Percentiles rank a stretch among this genome's conserved stretches.
These are phyloP conservation scores for Fragilaria crotonensis DNA, from an alignment of 108 stramenopile species.

Conservation along the genomic window DNA sequence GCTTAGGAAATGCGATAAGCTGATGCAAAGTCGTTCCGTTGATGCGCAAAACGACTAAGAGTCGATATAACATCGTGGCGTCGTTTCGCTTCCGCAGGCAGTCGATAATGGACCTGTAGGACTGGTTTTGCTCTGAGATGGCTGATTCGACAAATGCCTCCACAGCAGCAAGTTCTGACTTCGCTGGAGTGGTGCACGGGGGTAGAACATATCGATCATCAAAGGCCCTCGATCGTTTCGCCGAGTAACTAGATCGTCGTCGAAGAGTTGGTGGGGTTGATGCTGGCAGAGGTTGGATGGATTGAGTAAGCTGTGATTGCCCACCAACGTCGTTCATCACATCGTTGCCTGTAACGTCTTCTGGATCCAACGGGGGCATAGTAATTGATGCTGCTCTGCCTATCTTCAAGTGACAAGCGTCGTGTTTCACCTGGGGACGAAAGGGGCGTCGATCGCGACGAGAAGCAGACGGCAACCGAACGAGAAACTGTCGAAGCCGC, in stretches of 20 bases:
- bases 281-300: too few relatives aligned
- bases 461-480: too few relatives aligned
- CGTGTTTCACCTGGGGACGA: too few relatives aligned
- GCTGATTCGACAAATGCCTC: constrained; percentile 45
- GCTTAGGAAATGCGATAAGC: constrained; percentile 16
- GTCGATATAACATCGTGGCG: constrained; percentile 21
- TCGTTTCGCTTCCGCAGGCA: constrained; percentile 31
- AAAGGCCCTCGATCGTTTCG: background rate
- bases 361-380: too few relatives aligned
- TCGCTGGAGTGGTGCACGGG: constrained; percentile 28
- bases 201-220: constrained; percentile 19
- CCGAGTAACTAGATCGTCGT: background rate
- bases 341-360: too few relatives aligned
- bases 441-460: too few relatives aligned
- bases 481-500: too few relatives aligned
- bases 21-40: constrained; percentile 30
- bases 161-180: constrained; percentile 28
- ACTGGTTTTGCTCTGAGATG: constrained; percentile 21
- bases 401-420: too few relatives aligned
- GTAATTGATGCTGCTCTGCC: too few relatives aligned
- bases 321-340: too few relatives aligned
- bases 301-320: too few relatives aligned
- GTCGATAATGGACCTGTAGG: constrained; percentile 33
- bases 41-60: constrained; percentile 42
- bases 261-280: background rate